phyloP scores from a whole-genome alignment of 176 grass and related monocot species.

The Calamus simplicifolius region DNA sequence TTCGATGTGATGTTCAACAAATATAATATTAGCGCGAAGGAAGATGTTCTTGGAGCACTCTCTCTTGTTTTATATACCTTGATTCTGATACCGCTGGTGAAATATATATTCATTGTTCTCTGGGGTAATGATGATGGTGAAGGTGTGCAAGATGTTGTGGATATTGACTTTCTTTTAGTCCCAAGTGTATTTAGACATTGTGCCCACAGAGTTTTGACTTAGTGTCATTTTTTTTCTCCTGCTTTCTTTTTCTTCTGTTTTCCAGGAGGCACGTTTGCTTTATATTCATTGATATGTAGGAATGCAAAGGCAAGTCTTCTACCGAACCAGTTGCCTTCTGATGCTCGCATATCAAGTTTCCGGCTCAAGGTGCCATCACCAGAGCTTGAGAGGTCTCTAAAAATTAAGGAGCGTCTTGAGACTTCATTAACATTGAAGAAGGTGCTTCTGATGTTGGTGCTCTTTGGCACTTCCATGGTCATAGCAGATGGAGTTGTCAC shows the following conservation, averaged over 20 bases:
- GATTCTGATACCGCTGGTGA: constrained; percentile 88
- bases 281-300: constrained; percentile 97
- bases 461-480: constrained; percentile 92
- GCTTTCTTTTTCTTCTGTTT: constrained; percentile 14
- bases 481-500: constrained; percentile 88
- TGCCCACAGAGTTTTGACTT: no score
- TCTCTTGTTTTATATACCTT: constrained; percentile 97
- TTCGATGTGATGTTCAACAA: constrained; percentile 99
- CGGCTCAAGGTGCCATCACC: constrained; percentile 85
- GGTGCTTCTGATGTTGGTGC: constrained; percentile 89
- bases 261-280: constrained; percentile 95
- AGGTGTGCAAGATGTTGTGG: constrained; percentile 41
- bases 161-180: neutral
- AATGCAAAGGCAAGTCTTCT: constrained; percentile 85
- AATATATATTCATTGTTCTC: constrained; percentile 83
- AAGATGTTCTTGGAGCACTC: constrained; percentile 92
- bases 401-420: constrained; percentile 83
- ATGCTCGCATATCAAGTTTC: constrained; percentile 89
- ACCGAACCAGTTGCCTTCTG: constrained; percentile 87
- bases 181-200: no score
- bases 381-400: constrained; percentile 92
- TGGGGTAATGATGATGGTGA: constrained; percentile 94
- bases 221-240: no score
- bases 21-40: constrained; percentile 65
- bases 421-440: constrained; percentile 79